Evolutionary conservation across 345 rosid genomes (phyloP).

Genomic region (Acer yangbiense): DNA sequence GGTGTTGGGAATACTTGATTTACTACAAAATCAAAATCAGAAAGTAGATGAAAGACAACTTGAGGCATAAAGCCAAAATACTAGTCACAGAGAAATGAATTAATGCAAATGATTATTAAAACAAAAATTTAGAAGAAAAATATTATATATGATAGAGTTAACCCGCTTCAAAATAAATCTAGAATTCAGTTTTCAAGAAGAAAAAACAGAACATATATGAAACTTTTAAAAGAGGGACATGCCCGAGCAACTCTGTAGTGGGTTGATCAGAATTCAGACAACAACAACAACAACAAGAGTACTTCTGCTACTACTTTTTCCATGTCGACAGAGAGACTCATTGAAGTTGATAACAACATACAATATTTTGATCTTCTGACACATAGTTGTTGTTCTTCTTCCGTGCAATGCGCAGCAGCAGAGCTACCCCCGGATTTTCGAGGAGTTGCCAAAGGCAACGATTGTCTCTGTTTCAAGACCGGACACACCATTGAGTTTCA

Average conservation of each 20-base stretch:
- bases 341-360: conserved; percentile 16
- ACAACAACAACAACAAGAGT: neutral
- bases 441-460: conserved; percentile 65
- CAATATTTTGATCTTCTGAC: conserved; percentile 24
- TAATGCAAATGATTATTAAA: too few species aligned
- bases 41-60: too few species aligned
- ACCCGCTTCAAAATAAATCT: too few species aligned
- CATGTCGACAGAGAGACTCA: too few species aligned
- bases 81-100: too few species aligned
- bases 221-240: conserved; percentile 20
- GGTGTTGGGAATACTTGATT: too few species aligned
- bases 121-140: too few species aligned
- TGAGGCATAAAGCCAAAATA: too few species aligned
- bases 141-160: too few species aligned
- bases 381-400: conserved; percentile 21
- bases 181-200: too few species aligned
- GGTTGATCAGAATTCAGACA: neutral
- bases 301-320: neutral
- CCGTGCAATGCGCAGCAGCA: conserved; percentile 22
- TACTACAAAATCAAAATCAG: too few species aligned
- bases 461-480: conserved; percentile 74
- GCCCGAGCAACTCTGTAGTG: conserved; percentile 26
- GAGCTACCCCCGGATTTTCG: conserved; percentile 50
- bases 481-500: conserved; percentile 70
- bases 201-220: too few species aligned